Evolutionary conservation across 805 yeast species (phyloP), one percentile per base, ranked within the genome.

Genomic region (Suhomyces prunicola): DNA sequence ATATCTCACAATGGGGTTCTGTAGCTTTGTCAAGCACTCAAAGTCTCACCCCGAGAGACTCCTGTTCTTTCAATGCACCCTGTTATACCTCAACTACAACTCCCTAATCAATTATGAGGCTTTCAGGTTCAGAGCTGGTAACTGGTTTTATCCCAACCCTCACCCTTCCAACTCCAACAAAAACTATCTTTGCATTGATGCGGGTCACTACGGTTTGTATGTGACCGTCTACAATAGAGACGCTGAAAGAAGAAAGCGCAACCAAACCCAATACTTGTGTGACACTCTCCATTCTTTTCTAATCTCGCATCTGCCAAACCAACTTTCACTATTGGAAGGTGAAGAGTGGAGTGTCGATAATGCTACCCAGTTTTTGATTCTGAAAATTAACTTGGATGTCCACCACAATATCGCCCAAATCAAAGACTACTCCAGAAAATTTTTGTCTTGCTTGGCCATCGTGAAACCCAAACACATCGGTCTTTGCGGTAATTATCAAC

Each of bases 191-290:
- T 58, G 66, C 13, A 70, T 74, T 15, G 68, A 64, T 49, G 54
- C 58, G 22, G 80, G 80, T n/a, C 80, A 75, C 52, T 75, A 73
- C 56, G 80, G 79, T 1, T 59, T 75, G 19, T 75, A 75, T 56
- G 75, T 67, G 52, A 65, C 76, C 6, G 67, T 75, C 47, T 72
- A 68, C 59, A 70, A 69, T 55, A 70, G 67, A 42, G 79, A 75
- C 50, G 67, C 60, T 39, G 67, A 56, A 47, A 57, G 48, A 57
- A 60, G 46, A 42, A 53, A 44, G 48, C 55, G 51, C 24, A 48
- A 50, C 13, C 48, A 35, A 44, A 36, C 50, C 24, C 54, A 45
- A 3, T 42, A 47, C 26, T 48, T 46, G 13, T 31, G 51, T 17
- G 57, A 54, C 17, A 53, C 56, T 23, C 44, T 57, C n/a, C 50